A percentile compares a stretch with the other conserved stretches of the same genome.
phyloP scores from a whole-genome alignment of 805 yeast species.

The Maudiozyma barnettii region DNA sequence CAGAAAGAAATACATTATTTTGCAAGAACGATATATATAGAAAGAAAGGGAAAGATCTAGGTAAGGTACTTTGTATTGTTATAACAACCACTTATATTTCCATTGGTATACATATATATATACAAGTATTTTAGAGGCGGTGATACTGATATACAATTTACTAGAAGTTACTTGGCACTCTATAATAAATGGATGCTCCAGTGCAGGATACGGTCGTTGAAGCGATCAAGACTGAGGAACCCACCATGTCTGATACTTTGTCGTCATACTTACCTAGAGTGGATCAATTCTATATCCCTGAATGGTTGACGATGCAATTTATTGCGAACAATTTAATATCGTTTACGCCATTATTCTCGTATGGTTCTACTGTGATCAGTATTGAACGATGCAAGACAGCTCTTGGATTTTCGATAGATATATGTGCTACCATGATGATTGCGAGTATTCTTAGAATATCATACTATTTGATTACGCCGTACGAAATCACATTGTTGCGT shows the following conservation, averaged over 20 bases:
- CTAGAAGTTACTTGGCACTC: not conserved
- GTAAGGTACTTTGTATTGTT: no score
- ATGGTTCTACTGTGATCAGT: constrained; percentile 70
- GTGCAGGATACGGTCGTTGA: not conserved
- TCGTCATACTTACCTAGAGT: constrained; percentile 29
- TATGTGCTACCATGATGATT: constrained; percentile 83
- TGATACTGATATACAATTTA: not conserved
- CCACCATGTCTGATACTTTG: constrained; percentile 12
- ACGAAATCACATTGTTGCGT: constrained; percentile 65
- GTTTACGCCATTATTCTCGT: constrained; percentile 77
- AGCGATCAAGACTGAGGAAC: not conserved
- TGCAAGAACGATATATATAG: no score
- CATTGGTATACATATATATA: no score
- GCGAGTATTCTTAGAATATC: constrained; percentile 65
- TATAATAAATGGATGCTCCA: not conserved
- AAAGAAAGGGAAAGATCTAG: no score
- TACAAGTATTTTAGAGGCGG: no score
- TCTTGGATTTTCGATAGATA: constrained; percentile 81
- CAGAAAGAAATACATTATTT: not conserved
- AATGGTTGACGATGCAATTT: constrained; percentile 45
- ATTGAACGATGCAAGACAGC: constrained; percentile 57
- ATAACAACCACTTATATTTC: no score
- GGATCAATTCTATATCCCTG: constrained; percentile 39
- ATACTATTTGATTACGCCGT: constrained; percentile 72
- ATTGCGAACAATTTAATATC: constrained; percentile 58